Conservation (phyloP, 2,329 filamentous ascomycete genomes). For the Penicillium griseofulvum region DNA sequence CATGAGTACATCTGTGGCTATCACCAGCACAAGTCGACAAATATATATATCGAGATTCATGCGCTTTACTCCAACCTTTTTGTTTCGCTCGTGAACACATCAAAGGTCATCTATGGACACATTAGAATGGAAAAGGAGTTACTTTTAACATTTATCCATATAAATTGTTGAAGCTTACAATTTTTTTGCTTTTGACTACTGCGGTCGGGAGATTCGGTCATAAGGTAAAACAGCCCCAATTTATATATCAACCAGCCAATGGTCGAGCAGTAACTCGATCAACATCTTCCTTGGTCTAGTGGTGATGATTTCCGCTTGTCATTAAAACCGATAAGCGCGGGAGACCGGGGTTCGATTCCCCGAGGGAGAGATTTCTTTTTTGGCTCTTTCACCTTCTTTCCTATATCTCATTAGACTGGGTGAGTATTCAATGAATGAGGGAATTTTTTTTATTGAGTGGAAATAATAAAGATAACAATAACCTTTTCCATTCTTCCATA, state of each 20-base stretch:
- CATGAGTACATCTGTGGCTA: too few relatives aligned
- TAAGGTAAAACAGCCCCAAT: too few relatives aligned
- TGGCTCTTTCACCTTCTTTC: neutral
- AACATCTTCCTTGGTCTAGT: constrained; percentile 38
- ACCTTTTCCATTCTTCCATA: neutral
- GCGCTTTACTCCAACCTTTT: too few relatives aligned
- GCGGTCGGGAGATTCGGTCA: too few relatives aligned
- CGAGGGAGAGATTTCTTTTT: constrained; percentile 35
- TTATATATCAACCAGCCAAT: constrained; percentile 21
- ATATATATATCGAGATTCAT: neutral
- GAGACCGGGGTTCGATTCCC: constrained; percentile 41
- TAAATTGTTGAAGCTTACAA: neutral
- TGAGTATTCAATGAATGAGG: neutral
- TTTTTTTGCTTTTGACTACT: neutral
- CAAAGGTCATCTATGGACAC: neutral
- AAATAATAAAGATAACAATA: neutral
- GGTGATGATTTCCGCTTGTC: constrained; percentile 44
- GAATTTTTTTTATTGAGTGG: neutral
- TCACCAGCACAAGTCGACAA: neutral
- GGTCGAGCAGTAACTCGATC: constrained; percentile 26
- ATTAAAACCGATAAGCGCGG: constrained; percentile 34
- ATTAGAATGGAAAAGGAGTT: neutral
- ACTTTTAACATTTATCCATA: neutral
- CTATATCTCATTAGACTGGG: too few relatives aligned
- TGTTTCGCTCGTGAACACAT: neutral